Base-by-base conservation (phyloP, 148 eudicot species). In the Fagopyrum esculentum region DNA sequence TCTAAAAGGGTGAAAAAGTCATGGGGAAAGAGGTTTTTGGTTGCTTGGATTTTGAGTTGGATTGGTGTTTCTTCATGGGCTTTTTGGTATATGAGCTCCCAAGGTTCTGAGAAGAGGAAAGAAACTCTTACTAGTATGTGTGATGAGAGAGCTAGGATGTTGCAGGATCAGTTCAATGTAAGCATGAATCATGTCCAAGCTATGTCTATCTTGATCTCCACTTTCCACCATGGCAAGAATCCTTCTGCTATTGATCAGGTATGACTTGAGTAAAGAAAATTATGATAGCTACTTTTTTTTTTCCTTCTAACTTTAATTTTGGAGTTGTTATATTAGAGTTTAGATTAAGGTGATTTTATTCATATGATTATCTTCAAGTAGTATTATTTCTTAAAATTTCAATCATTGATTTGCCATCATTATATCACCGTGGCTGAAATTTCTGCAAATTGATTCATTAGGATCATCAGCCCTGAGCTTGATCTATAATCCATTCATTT, bases 161-260 rank as follows among this genome's bases (percentile, higher is more conserved):
- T 95, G 74, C 97, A 95, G 51, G 99, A 95, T 85, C 99, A 95
- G 87, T 95, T 95, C 55, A 95, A 95, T 87, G 96, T 95, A 40
- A 95, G 99, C 78, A 84, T 95, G 96, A 95, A 95, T 79, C 99
- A 95, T 82, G 79, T 95, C 13, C 97, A 95, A 77, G 99, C 99
- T 66, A 85, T 95, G 94, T 84, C 99, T 49, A 88, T 92, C 52
- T 77, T 95, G 83, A 89, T 95, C 57, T 87, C 93, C 26, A 95
- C 96, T 72, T 95, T 95, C 72, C 93, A 95, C 77, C 99, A 95
- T 83, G 89, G 85, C 73, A 92, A 84, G 84, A 82, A 75, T 74
- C 97, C 99, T 15, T 86, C 99, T 54, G 92, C 96, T 52, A 92
- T 95, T 77, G 96, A 95, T 87, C 99, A 95, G 99, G 99, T 95